A percentile compares a stretch with the other conserved stretches of the same genome.
Evolutionary conservation across 2,329 filamentous ascomycete genomes (phyloP).

Genomic region (Nigrospora osmanthi): DNA sequence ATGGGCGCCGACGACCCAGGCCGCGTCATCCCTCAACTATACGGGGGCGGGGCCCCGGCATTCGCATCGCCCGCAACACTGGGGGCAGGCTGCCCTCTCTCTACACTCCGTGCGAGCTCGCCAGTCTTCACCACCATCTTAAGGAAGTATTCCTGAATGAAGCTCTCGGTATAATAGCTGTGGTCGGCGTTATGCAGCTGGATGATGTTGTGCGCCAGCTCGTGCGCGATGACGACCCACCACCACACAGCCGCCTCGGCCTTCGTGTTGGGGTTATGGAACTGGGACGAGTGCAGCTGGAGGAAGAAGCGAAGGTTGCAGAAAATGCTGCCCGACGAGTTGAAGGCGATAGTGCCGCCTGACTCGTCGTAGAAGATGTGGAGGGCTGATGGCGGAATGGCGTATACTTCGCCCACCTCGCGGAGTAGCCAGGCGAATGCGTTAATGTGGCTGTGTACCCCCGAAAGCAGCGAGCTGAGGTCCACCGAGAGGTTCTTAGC

Average conservation of each 20-base stretch:
- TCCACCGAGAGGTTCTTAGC: constrained; percentile 43
- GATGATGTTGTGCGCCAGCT: constrained; percentile 91
- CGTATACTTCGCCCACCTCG: constrained; percentile 66
- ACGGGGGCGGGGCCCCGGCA: neutral
- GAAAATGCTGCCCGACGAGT: constrained; percentile 78
- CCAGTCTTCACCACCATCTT: constrained; percentile 54
- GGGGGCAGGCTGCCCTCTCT: neutral
- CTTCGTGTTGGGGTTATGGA: constrained; percentile 36
- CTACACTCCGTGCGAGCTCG: constrained; percentile 6
- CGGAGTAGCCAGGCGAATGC: constrained; percentile 61
- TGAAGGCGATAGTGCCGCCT: constrained; percentile 87
- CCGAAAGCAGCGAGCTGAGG: constrained; percentile 48
- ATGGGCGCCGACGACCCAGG: too few species aligned
- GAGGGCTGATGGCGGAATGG: constrained; percentile 57
- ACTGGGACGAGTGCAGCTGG: constrained; percentile 59
- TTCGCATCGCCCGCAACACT: neutral
- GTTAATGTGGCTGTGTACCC: constrained; percentile 56
- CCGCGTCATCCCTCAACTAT: neutral
- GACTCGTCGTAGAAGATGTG: constrained; percentile 82
- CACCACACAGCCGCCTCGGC: constrained; percentile 75
- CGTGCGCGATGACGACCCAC: constrained; percentile 94
- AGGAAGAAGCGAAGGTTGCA: constrained; percentile 88
- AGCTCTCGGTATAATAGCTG: constrained; percentile 77
- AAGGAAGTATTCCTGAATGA: constrained; percentile 69
- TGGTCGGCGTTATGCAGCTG: constrained; percentile 69